phyloP scores from a whole-genome alignment of 306 rosid species.

The Rubus idaeus region DNA sequence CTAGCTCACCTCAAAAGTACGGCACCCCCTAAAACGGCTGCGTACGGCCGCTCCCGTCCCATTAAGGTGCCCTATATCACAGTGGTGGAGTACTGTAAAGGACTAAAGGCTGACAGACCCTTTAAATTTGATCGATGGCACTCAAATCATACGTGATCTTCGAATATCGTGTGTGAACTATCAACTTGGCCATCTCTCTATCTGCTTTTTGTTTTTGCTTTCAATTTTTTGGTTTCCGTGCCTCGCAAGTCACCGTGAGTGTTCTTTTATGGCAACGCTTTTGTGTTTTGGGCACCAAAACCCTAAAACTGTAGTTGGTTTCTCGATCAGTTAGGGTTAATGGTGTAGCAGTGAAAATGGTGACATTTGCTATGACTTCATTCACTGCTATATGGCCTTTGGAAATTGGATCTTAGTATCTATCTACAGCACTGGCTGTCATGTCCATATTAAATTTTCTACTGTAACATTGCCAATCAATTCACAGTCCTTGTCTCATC shows the following conservation, averaged over 20 bases:
- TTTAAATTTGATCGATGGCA: neutral
- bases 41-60: slow-evolving; percentile 29
- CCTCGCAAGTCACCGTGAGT: neutral
- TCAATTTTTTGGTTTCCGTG: slow-evolving; percentile 11
- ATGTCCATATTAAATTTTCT: neutral
- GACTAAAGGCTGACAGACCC: neutral
- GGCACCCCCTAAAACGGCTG: slow-evolving; percentile 36
- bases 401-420: neutral
- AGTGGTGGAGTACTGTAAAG: neutral
- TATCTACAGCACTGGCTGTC: neutral
- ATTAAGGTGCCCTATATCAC: neutral
- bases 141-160: neutral
- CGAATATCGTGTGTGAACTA: slow-evolving; percentile 21
- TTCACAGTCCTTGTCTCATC: neutral
- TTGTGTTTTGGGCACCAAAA: neutral
- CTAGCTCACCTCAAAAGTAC: slow-evolving; percentile 5
- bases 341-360: neutral
- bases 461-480: neutral
- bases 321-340: neutral
- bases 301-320: neutral
- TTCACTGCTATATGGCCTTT: neutral
- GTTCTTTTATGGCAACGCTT: neutral
- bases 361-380: neutral
- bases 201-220: neutral
- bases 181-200: neutral